Evolutionary conservation across 139 green algal species (phyloP).

Genomic region (Penium margaritaceum): DNA sequence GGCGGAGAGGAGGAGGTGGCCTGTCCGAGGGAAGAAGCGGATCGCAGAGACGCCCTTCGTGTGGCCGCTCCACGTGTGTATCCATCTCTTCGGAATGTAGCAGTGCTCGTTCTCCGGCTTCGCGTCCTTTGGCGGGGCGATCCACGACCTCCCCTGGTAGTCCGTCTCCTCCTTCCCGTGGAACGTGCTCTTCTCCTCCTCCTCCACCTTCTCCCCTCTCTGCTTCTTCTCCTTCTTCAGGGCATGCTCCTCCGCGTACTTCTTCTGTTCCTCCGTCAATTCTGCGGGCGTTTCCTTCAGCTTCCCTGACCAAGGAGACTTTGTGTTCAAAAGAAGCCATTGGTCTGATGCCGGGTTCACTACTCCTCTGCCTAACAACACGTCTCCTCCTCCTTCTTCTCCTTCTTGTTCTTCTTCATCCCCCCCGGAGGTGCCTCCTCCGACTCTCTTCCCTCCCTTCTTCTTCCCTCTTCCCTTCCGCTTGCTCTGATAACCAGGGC

Average conservation of each 20-base stretch:
- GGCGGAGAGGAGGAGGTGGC: conserved; percentile 87
- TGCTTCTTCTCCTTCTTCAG: conserved; percentile 55
- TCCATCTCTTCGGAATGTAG: conserved; percentile 84
- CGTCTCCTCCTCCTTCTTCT: neutral
- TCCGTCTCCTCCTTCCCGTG: conserved; percentile 71
- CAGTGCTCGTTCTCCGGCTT: too few species aligned
- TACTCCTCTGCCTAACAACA: too few species aligned
- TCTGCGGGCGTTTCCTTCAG: conserved; percentile 27
- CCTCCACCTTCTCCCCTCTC: conserved; percentile 45
- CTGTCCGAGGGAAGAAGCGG: conserved; percentile 87
- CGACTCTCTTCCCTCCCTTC: conserved; percentile 1
- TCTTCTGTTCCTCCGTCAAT: conserved; percentile 75
- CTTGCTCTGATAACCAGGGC: too few species aligned
- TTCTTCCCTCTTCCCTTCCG: neutral
- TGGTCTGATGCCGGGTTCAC: conserved; percentile 26
- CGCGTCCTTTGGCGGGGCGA: conserved; percentile 61
- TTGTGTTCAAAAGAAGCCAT: conserved; percentile 29
- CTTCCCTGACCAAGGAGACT: conserved; percentile 40
- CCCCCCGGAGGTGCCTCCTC: neutral
- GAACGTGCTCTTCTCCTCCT: conserved; percentile 61
- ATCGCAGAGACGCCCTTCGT: conserved; percentile 85
- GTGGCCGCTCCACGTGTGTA: conserved; percentile 88
- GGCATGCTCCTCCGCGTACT: conserved; percentile 63
- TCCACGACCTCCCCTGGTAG: conserved; percentile 70
- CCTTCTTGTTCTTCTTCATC: conserved; percentile 2